phyloP scores from a whole-genome alignment of 495 filamentous ascomycete genomes.

The Usnea hakonensis region DNA sequence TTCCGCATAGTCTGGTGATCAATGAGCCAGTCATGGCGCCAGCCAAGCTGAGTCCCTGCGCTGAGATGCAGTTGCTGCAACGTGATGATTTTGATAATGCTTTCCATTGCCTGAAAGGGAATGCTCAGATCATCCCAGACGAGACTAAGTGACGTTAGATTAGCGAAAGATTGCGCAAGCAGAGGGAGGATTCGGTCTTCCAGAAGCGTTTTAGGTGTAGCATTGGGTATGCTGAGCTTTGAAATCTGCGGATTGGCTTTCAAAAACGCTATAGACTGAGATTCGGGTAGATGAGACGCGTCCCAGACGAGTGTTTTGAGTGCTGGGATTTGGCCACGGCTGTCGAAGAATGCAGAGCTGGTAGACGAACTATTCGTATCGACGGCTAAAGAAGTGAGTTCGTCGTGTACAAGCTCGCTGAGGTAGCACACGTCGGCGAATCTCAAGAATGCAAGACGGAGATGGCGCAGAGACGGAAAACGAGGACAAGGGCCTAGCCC shows the following conservation, averaged over 20 bases:
- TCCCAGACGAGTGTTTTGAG: conserved; percentile 3
- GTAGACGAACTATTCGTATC: not conserved
- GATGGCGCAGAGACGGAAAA: not conserved
- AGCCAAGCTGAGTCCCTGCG: conserved; percentile 1
- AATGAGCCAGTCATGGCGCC: conserved; percentile 14
- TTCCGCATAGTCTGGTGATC: conserved; percentile 11
- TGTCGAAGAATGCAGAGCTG: not conserved
- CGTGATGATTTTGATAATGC: conserved; percentile 3
- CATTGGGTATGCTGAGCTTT: not conserved
- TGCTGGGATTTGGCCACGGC: not conserved
- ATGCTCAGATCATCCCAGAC: not conserved
- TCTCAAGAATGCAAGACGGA: not conserved
- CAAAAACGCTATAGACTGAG: not conserved
- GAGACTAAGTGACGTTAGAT: conserved; percentile 1
- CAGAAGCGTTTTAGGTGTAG: not conserved
- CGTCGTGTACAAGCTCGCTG: not conserved
- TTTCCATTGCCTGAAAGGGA: not conserved
- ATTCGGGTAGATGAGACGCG: not conserved
- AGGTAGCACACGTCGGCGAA: not conserved
- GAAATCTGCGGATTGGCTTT: conserved; percentile 1
- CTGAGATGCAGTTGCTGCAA: conserved; percentile 16
- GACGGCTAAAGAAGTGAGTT: not conserved
- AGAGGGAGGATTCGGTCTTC: conserved; percentile 10
- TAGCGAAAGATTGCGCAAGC: conserved; percentile 4
- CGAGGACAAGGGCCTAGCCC: not conserved